Conservation (phyloP, 1,284 basidiomycete species). For the Pterulicium gracile region DNA sequence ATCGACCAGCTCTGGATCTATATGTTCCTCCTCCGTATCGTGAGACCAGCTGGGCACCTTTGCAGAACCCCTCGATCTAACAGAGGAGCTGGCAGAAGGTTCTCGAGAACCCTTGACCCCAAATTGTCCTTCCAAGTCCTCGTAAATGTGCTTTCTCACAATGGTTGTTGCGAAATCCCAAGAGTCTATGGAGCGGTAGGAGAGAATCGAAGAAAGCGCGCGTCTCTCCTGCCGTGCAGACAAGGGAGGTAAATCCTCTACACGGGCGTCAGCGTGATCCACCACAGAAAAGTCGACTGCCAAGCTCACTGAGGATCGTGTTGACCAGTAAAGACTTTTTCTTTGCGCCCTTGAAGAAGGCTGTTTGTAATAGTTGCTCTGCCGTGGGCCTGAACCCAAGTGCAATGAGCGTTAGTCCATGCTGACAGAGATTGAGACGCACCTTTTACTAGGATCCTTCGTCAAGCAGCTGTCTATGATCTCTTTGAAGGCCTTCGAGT, state of each 20-base stretch:
- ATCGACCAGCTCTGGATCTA: too few species aligned
- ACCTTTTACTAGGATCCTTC: slow-evolving; percentile 74
- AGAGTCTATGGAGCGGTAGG: slow-evolving; percentile 44
- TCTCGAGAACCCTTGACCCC: too few species aligned
- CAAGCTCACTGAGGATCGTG: slow-evolving; percentile 52
- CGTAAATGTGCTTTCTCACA: not conserved
- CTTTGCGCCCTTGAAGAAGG: slow-evolving; percentile 73
- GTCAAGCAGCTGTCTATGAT: slow-evolving; percentile 55
- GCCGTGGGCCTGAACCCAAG: slow-evolving; percentile 53
- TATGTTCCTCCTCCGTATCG: too few species aligned
- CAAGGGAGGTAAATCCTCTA: slow-evolving; percentile 59
- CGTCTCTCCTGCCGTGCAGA: slow-evolving; percentile 59
- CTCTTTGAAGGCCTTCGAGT: slow-evolving; percentile 43
- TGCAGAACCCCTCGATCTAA: too few species aligned
- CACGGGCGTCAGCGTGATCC: not conserved
- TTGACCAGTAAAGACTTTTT: slow-evolving; percentile 65
- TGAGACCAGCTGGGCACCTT: too few species aligned
- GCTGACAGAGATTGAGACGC: slow-evolving; percentile 5
- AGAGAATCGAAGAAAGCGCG: slow-evolving; percentile 26
- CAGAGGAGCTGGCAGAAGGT: too few species aligned
- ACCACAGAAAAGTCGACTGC: not conserved
- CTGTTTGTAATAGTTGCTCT: slow-evolving; percentile 63
- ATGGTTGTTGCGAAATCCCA: slow-evolving; percentile 53
- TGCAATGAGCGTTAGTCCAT: not conserved
- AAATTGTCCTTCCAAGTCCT: not conserved